Evolutionary conservation across 768 basidiomycete genomes (phyloP), one percentile per base, ranked within the genome.

Genomic region (Lactarius tabidus): DNA sequence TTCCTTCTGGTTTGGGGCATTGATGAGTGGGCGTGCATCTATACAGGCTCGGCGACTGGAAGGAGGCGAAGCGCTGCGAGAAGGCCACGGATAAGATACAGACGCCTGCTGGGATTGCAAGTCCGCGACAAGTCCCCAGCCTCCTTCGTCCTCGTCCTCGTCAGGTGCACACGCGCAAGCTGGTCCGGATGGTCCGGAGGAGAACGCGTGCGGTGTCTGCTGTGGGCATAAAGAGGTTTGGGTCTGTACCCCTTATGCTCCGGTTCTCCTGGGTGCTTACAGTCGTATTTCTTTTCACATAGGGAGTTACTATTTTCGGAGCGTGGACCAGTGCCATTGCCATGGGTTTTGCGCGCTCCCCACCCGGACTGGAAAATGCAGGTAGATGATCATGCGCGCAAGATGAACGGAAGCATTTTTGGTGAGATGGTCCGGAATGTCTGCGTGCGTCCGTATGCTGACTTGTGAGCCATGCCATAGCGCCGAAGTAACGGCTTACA

Each of bases 291-390:
- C 26, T 70, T 61, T 52, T 61, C 51, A 57, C 56, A 31, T 63
- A 88, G 89, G 88, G 41, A 91, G 88, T 9, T 93, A 90, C 72
- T 92, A 87, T 74, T 91, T 91, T 65, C 90, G 89, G 51, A 90
- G 88, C 69, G 78, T 91, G n/a, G 87, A 90, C 72, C 89, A 88
- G 71, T 12, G 23, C 12, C 5, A 26, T 48, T 45, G 43, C n/a
- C 6, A 17, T 41, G 15, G 17, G 39, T 6, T 7, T 5, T 18
- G 17, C 1, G 3, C 5, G 6, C 7, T 17, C 18, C 33, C 8
- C 33, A 33, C 33, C 3, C 33, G 33, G 33, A 33, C 33, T 4
- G 33, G 33, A 33, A 33, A 8, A 33, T 8, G 33, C 33, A 33
- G 33, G 33, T 33, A 33, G 3, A 33, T 8, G 33, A 33, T 33